A percentile compares a stretch with the other conserved stretches of the same genome.
Conservation (phyloP, 2,329 filamentous ascomycete genomes). For the Fonsecaea monophora region DNA sequence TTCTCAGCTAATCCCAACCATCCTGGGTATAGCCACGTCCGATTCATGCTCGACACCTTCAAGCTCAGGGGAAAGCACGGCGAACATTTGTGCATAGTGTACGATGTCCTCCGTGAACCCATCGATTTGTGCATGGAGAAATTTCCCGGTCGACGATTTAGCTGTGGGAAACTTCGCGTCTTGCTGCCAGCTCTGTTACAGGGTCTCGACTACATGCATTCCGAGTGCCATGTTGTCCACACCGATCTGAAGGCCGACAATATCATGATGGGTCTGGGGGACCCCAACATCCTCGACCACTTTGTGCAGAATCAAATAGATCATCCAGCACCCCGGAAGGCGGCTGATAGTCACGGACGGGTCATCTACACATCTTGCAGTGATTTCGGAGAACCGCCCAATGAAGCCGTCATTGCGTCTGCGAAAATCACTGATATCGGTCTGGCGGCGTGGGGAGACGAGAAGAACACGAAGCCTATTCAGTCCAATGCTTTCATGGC, state of each 20-base stretch:
- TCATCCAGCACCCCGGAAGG: constrained; percentile 46
- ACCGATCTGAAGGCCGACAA: constrained; percentile 57
- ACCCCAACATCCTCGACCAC: constrained; percentile 42
- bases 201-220: constrained; percentile 52
- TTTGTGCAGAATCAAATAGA: constrained; percentile 46
- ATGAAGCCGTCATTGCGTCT: constrained; percentile 38
- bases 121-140: constrained; percentile 47
- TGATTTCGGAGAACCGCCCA: constrained; percentile 43
- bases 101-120: constrained; percentile 49
- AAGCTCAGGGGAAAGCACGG: constrained; percentile 43
- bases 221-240: constrained; percentile 50
- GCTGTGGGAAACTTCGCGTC: constrained; percentile 43
- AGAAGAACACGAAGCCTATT: constrained; percentile 55
- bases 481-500: constrained; percentile 53
- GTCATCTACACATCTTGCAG: constrained; percentile 46
- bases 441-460: constrained; percentile 45
- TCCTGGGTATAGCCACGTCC: constrained; percentile 45
- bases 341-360: constrained; percentile 43
- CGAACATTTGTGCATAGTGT: constrained; percentile 48
- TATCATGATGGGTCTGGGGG: constrained; percentile 49
- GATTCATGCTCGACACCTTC: constrained; percentile 48
- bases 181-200: constrained; percentile 49
- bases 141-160: constrained; percentile 42
- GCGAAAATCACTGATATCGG: constrained; percentile 50
- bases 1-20: constrained; percentile 44